phyloP scores from a whole-genome alignment of 495 filamentous ascomycete species.

The Hyaloscypha variabilis region DNA sequence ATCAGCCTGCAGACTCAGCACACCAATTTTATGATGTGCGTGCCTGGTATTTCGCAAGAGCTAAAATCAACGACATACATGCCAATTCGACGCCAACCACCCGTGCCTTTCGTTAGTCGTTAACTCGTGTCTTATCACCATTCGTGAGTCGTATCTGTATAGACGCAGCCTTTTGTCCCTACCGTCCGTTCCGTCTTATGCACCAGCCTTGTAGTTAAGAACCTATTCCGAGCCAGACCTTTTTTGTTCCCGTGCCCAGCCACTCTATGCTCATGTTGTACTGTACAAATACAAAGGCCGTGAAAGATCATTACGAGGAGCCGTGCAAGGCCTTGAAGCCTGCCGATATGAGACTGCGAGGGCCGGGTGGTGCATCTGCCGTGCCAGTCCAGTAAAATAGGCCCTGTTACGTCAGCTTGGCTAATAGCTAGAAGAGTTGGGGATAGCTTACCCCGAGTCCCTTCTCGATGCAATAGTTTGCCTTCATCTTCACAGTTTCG shows the following conservation, averaged over 20 bases:
- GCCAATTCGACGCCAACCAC: neutral
- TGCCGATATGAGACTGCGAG: constrained; percentile 73
- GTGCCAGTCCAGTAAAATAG: constrained; percentile 94
- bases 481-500: constrained; percentile 83
- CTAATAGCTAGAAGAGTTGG: constrained; percentile 16
- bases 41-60: neutral
- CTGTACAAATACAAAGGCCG: constrained; percentile 14
- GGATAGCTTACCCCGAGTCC: constrained; percentile 61
- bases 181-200: neutral
- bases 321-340: constrained; percentile 72
- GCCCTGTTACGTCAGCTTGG: constrained; percentile 47
- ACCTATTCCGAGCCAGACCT: neutral
- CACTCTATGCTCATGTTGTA: constrained; percentile 1
- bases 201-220: neutral
- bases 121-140: neutral
- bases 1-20: neutral
- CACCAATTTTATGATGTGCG: neutral
- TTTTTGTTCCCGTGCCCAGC: neutral
- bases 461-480: constrained; percentile 73
- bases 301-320: constrained; percentile 1
- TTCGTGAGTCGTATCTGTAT: neutral
- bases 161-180: neutral
- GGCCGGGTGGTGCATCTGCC: constrained; percentile 65
- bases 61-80: constrained; percentile 5
- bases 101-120: neutral